These are phyloP conservation scores for Neofusicoccum kwambonambiense DNA, from an alignment of 2,329 filamentous ascomycete genomes.

Conservation along the genomic window DNA sequence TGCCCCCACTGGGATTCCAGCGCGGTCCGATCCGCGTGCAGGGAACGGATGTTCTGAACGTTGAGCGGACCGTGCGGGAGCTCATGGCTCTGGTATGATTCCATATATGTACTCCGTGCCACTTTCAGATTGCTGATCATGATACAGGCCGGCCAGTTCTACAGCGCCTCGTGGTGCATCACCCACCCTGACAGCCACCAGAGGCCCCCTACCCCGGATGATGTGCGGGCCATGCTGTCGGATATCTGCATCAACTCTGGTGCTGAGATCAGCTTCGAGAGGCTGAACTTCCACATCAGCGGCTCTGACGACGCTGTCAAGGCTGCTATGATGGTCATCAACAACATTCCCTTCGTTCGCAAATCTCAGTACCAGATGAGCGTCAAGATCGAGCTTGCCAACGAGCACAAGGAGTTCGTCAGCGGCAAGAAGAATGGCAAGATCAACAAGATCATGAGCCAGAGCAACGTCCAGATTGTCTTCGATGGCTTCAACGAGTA, in stretches of 20 bases:
- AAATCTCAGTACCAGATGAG: constrained; percentile 88
- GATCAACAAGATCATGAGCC: constrained; percentile 99
- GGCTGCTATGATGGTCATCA: constrained; percentile 89
- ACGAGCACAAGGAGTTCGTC: constrained; percentile 99
- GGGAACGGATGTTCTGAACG: constrained; percentile 87
- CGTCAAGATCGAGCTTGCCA: constrained; percentile 97
- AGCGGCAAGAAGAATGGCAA: constrained; percentile 99
- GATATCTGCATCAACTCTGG: constrained; percentile 97
- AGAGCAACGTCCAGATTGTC: constrained; percentile 98
- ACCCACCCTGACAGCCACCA: constrained; percentile 69
- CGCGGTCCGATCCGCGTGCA: constrained; percentile 85
- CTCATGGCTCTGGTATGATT: constrained; percentile 83
- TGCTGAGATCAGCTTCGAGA: constrained; percentile 92
- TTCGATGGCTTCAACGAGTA: constrained; percentile 99
- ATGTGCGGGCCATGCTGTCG: constrained; percentile 85
- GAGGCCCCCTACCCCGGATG: constrained; percentile 61
- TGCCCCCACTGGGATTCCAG: constrained; percentile 83
- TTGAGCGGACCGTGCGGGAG: constrained; percentile 91
- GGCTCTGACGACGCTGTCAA: constrained; percentile 97
- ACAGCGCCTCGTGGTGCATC: constrained; percentile 95
- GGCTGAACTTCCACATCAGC: constrained; percentile 88
- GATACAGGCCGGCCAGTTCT: constrained; percentile 85
- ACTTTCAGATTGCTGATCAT: constrained; percentile 24
- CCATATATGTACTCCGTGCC: constrained; percentile 11
- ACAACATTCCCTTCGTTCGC: constrained; percentile 84